phyloP scores from a whole-genome alignment of 495 filamentous ascomycete species.

The Letharia lupina region DNA sequence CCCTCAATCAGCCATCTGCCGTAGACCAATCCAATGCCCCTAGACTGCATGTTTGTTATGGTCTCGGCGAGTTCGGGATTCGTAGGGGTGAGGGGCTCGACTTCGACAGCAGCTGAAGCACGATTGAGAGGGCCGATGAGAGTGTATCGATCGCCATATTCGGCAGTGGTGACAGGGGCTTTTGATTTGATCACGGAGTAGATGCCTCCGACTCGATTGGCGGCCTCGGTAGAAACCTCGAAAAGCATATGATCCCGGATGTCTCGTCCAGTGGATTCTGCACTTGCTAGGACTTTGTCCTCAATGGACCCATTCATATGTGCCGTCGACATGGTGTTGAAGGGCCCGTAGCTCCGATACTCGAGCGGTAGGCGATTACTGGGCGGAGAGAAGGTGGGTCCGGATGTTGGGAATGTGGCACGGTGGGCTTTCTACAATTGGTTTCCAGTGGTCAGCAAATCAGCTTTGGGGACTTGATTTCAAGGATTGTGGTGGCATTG shows the following conservation, averaged over 20 bases:
- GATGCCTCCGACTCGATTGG: constrained; percentile 95
- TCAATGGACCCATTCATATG: constrained; percentile 19
- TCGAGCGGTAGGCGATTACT: not conserved
- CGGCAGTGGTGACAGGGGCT: constrained; percentile 91
- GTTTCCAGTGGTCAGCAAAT: not conserved
- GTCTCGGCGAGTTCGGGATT: constrained; percentile 72
- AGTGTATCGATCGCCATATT: constrained; percentile 96
- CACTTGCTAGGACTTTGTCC: constrained; percentile 7
- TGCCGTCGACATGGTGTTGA: constrained; percentile 11
- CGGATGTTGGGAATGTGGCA: not conserved
- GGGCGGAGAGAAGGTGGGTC: not conserved
- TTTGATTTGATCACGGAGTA: constrained; percentile 99
- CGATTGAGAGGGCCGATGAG: constrained; percentile 91
- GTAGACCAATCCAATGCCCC: constrained; percentile 85
- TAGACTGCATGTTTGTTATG: constrained; percentile 79
- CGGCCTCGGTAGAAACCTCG: constrained; percentile 92
- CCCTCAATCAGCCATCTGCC: constrained; percentile 97
- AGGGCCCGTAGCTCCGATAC: not conserved
- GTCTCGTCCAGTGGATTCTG: constrained; percentile 40
- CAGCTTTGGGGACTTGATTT: not conserved
- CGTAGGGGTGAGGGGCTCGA: constrained; percentile 80
- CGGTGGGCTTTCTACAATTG: not conserved
- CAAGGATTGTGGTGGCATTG: not conserved
- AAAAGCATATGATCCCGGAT: constrained; percentile 79
- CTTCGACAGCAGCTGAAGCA: constrained; percentile 87